Percentiles rank a stretch among this genome's conserved stretches.
Conservation (phyloP, 176 grass and related monocot species). For the Musa troglodytarum region DNA sequence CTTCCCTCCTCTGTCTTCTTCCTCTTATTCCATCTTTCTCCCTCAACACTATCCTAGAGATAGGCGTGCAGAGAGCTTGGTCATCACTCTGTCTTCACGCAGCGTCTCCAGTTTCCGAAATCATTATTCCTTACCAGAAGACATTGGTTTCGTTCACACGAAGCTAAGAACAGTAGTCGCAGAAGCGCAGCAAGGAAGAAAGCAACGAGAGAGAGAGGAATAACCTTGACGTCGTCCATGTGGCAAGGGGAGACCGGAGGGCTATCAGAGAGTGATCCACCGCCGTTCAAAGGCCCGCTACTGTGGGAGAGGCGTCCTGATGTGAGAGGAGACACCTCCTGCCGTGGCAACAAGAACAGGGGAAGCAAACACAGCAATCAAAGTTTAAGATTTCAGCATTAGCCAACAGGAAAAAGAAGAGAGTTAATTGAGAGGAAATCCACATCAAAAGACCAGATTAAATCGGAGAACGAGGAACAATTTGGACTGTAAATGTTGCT, state of each 20-base stretch:
- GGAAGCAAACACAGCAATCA: not conserved
- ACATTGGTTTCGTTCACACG: not conserved
- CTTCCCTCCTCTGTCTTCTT: not conserved
- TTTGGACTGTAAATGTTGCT: too few species aligned
- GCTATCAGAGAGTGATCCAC: conserved; percentile 81
- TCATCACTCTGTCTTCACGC: conserved; percentile 11
- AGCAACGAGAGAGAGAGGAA: not conserved
- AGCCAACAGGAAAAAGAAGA: not conserved
- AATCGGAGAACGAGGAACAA: too few species aligned
- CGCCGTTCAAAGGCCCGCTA: conserved; percentile 86
- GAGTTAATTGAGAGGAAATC: not conserved
- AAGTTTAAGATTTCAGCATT: conserved; percentile 11
- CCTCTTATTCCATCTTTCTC: conserved; percentile 10
- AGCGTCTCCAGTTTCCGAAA: not conserved
- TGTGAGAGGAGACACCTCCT: conserved; percentile 78
- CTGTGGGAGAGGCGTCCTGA: conserved; percentile 96
- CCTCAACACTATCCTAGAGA: not conserved
- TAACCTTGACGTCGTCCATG: conserved; percentile 73
- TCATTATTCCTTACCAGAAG: not conserved
- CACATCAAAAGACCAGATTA: too few species aligned
- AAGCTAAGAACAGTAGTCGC: too few species aligned
- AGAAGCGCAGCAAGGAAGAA: too few species aligned
- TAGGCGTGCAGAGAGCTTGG: conserved; percentile 1
- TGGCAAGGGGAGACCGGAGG: conserved; percentile 83
- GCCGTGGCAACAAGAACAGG: not conserved